These are phyloP conservation scores for Gossypium schwendimanii DNA, from an alignment of 441 rosid species.

Conservation along the genomic window DNA sequence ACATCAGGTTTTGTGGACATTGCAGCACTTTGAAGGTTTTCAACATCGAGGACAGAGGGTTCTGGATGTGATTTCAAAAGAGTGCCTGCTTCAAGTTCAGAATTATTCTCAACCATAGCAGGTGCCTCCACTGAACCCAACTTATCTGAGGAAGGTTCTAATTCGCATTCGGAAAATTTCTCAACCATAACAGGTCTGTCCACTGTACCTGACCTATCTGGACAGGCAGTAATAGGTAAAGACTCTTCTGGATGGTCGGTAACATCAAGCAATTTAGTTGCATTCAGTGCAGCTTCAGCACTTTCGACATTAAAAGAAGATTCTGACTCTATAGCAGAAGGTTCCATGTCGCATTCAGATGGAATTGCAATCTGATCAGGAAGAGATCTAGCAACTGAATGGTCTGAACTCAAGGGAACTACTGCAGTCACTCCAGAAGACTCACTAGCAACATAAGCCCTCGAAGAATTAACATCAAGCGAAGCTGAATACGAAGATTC, in stretches of 20 bases:
- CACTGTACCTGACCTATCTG: not conserved
- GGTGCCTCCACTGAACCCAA: not conserved
- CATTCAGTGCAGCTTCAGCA: not conserved
- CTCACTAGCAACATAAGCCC: constrained; percentile 7
- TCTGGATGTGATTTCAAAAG: not conserved
- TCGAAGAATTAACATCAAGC: not conserved
- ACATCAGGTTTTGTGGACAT: constrained; percentile 6
- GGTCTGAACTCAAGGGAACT: constrained; percentile 9
- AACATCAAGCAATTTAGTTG: not conserved
- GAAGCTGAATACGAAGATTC: not conserved
- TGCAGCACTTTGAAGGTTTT: not conserved
- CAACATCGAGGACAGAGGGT: not conserved
- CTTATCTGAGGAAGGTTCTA: not conserved
- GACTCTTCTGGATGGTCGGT: constrained; percentile 3
- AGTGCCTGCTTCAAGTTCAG: constrained; percentile 6
- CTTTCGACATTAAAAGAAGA: constrained; percentile 11
- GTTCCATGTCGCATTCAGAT: constrained; percentile 10
- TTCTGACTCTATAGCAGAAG: constrained; percentile 5
- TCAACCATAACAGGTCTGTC: not conserved
- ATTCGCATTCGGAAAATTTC: not conserved
- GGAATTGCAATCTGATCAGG: constrained; percentile 12
- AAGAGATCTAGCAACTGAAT: constrained; percentile 16
- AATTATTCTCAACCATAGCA: not conserved
- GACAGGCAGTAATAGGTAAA: not conserved
- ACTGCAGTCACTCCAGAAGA: constrained; percentile 12